Conservation (phyloP, 1,284 basidiomycete species). For the Ganoderma lingzhi region DNA sequence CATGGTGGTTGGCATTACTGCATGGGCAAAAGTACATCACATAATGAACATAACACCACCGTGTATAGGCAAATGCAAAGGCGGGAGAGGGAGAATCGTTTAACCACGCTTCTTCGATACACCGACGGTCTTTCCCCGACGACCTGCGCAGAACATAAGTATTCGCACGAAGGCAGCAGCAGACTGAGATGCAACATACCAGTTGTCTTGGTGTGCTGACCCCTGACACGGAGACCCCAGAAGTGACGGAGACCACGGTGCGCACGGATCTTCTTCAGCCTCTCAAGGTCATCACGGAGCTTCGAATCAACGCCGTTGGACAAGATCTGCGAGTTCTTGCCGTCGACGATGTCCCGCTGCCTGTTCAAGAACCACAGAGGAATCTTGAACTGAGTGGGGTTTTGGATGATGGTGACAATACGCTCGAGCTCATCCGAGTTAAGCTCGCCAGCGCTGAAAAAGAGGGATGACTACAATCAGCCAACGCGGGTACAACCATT, state of each 20-base stretch:
- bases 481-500: not conserved
- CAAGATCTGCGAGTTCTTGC: constrained; percentile 96
- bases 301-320: constrained; percentile 99
- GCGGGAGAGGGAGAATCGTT: constrained; percentile 35
- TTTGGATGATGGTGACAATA: constrained; percentile 99
- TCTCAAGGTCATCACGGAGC: constrained; percentile 97
- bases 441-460: constrained; percentile 85
- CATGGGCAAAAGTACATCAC: constrained; percentile 32
- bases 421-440: constrained; percentile 99
- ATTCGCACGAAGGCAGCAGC: not conserved
- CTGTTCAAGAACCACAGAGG: constrained; percentile 99
- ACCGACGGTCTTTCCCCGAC: constrained; percentile 92
- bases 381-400: constrained; percentile 99
- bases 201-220: constrained; percentile 99
- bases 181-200: constrained; percentile 57
- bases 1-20: constrained; percentile 34
- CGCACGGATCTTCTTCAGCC: constrained; percentile 99
- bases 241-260: constrained; percentile 98
- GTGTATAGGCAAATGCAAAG: constrained; percentile 28
- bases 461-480: not conserved
- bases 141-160: constrained; percentile 55
- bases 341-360: constrained; percentile 97
- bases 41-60: constrained; percentile 35
- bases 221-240: constrained; percentile 95
- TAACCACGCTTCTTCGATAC: constrained; percentile 93